phyloP scores from a whole-genome alignment of 2,329 filamentous ascomycete species.

The Amauroascus verrucosus region DNA sequence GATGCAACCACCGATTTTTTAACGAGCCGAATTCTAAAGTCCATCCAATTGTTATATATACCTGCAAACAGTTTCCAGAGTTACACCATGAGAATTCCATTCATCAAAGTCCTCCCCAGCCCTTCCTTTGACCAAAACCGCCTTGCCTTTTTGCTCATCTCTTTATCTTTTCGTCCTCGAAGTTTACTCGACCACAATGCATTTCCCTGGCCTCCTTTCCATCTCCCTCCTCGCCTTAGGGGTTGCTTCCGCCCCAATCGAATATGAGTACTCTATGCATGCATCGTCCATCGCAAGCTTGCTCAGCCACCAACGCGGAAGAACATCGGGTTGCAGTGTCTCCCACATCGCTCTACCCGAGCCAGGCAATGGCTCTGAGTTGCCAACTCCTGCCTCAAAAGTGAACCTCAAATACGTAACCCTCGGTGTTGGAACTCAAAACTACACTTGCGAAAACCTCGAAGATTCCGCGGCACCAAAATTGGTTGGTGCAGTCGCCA shows the following conservation, averaged over 20 bases:
- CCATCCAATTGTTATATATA: neutral
- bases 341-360: constrained; percentile 12
- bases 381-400: constrained; percentile 24
- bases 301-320: neutral
- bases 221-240: constrained; percentile 6
- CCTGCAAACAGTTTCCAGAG: neutral
- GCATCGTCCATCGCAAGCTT: neutral
- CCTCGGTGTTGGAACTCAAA: constrained; percentile 42
- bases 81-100: neutral
- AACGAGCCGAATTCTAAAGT: neutral
- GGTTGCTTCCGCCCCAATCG: constrained; percentile 6
- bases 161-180: neutral
- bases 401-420: constrained; percentile 36
- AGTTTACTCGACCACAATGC: neutral
- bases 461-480: constrained; percentile 24
- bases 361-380: constrained; percentile 17
- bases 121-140: neutral
- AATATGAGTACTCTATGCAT: neutral
- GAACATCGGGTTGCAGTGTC: neutral
- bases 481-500: constrained; percentile 38
- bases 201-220: neutral
- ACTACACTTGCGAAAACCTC: constrained; percentile 38
- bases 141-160: neutral
- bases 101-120: neutral
- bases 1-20: too few species aligned